Evolutionary conservation across 2,329 filamentous ascomycete genomes (phyloP).

Genomic region (Botrytis cinerea): DNA sequence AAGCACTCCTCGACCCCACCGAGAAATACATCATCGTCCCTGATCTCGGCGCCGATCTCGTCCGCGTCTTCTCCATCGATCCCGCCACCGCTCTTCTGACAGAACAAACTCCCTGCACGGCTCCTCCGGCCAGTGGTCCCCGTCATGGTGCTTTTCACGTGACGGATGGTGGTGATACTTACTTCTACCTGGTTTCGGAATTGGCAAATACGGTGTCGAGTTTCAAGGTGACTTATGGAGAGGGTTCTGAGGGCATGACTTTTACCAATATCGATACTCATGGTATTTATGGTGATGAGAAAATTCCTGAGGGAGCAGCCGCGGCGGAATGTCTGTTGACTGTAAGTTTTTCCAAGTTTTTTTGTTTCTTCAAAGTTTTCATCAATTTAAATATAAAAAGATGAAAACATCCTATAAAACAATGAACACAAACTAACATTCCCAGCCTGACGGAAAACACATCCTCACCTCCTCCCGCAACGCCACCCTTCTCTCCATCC

Average conservation of each 20-base stretch:
- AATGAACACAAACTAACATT: constrained; percentile 23
- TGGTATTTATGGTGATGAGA: constrained; percentile 49
- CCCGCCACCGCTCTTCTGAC: constrained; percentile 42
- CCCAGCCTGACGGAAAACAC: constrained; percentile 60
- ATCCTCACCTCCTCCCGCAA: constrained; percentile 69
- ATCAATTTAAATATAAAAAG: not conserved
- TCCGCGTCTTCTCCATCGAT: constrained; percentile 52
- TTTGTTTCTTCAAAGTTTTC: too few relatives aligned
- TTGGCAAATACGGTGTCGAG: constrained; percentile 49
- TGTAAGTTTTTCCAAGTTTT: constrained; percentile 47
- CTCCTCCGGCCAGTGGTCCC: constrained; percentile 50
- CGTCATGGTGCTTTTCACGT: constrained; percentile 54
- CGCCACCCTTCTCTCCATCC: constrained; percentile 55
- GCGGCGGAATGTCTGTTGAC: constrained; percentile 61
- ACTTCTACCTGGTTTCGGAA: constrained; percentile 50
- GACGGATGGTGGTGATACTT: constrained; percentile 33
- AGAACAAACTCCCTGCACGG: constrained; percentile 42
- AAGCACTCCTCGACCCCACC: constrained; percentile 55
- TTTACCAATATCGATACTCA: constrained; percentile 52
- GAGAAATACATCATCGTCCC: constrained; percentile 52
- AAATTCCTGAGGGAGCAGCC: constrained; percentile 44
- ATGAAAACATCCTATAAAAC: not conserved
- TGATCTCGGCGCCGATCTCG: constrained; percentile 54
- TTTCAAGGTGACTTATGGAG: constrained; percentile 57
- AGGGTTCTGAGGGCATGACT: constrained; percentile 41